Evolutionary conservation across 2,329 filamentous ascomycete genomes (phyloP).

Genomic region (Knoxdaviesia capensis): DNA sequence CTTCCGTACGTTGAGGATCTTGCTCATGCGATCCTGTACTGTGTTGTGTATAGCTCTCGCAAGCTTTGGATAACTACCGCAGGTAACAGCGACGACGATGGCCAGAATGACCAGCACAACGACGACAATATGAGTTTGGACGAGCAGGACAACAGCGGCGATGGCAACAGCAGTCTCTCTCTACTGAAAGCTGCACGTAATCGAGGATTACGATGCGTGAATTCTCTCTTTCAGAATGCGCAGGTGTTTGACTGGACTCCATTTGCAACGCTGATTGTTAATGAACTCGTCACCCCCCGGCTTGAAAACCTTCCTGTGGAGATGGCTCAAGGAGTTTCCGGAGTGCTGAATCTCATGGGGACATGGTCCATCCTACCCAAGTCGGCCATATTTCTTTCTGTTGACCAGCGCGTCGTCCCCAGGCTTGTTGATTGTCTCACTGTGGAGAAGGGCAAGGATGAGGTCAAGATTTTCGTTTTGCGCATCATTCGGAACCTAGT

Average conservation of each 20-base stretch:
- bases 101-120: constrained; percentile 16
- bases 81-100: constrained; percentile 13
- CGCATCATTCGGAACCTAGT: constrained; percentile 54
- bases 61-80: constrained; percentile 24
- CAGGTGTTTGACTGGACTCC: constrained; percentile 49
- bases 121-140: constrained; percentile 11
- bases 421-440: constrained; percentile 55
- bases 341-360: constrained; percentile 58
- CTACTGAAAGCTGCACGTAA: constrained; percentile 47
- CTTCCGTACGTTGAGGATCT: constrained; percentile 46
- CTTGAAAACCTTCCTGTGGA: constrained; percentile 63
- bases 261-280: constrained; percentile 51
- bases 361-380: constrained; percentile 55
- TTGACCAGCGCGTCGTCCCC: constrained; percentile 42
- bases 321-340: constrained; percentile 77
- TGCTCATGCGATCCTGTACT: constrained; percentile 63
- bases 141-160: constrained; percentile 19
- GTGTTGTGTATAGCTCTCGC: constrained; percentile 49
- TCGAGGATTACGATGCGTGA: constrained; percentile 64
- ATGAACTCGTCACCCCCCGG: constrained; percentile 57
- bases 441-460: constrained; percentile 58
- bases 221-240: constrained; percentile 56
- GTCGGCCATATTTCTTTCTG: constrained; percentile 45
- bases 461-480: constrained; percentile 69
- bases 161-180: constrained; percentile 27